phyloP scores from a whole-genome alignment of 106 monocot genomes.

The Vanilla planifolia region DNA sequence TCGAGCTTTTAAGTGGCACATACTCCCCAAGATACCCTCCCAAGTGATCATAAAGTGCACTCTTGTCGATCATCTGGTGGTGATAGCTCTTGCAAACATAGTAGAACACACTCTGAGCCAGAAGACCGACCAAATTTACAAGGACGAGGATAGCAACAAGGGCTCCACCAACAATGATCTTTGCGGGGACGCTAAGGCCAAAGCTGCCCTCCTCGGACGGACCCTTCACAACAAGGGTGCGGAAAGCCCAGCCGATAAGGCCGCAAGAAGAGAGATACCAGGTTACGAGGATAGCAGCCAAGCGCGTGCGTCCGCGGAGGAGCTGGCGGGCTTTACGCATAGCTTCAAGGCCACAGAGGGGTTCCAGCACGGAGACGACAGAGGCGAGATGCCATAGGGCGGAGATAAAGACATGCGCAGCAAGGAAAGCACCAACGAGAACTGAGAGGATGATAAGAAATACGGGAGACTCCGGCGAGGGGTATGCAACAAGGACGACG shows the following conservation, averaged over 20 bases:
- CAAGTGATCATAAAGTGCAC: conserved; percentile 32
- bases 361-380: conserved; percentile 77
- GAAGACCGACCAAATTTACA: conserved; percentile 47
- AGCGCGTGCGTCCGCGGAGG: conserved; percentile 35
- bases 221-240: conserved; percentile 42
- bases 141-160: conserved; percentile 55
- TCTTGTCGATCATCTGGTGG: conserved; percentile 49
- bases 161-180: conserved; percentile 40
- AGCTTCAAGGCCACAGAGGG: conserved; percentile 53
- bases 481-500: conserved; percentile 20
- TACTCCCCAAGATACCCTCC: conserved; percentile 60
- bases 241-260: conserved; percentile 32
- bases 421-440: conserved; percentile 34
- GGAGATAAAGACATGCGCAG: conserved; percentile 54
- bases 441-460: conserved; percentile 23
- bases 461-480: background rate
- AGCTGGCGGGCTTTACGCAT: conserved; percentile 66
- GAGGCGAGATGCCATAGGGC: conserved; percentile 82
- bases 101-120: conserved; percentile 86
- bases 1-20: conserved; percentile 43
- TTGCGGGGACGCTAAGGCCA: conserved; percentile 8
- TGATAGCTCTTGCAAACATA: conserved; percentile 88
- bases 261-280: conserved; percentile 40
- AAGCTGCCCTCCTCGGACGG: conserved; percentile 37
- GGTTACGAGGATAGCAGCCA: conserved; percentile 34